Conservation (phyloP, 73 alveolate species). For the Tetrahymena thermophila region DNA sequence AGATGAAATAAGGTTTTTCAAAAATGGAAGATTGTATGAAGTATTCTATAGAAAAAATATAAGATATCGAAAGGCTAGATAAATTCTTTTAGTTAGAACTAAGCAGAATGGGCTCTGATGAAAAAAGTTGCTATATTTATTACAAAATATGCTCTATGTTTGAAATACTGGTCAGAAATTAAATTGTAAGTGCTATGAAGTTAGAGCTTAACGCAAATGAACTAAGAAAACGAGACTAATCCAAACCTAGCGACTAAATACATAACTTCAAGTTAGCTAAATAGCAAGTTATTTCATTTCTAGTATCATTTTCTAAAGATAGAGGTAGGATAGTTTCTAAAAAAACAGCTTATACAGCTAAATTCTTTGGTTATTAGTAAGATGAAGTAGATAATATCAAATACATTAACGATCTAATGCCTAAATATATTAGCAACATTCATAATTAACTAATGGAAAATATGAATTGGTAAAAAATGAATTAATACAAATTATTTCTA, state of each 20-base stretch:
- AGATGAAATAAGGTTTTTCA: neutral
- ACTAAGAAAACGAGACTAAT: neutral
- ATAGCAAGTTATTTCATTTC: neutral
- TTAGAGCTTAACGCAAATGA: neutral
- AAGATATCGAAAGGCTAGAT: neutral
- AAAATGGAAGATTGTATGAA: neutral
- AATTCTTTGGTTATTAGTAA: neutral
- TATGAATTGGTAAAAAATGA: neutral
- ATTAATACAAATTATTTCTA: neutral
- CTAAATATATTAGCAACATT: neutral
- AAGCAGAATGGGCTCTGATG: neutral
- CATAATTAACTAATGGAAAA: neutral
- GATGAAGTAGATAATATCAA: neutral
- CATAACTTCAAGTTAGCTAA: neutral
- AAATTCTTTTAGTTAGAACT: neutral
- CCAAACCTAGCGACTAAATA: neutral
- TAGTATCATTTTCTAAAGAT: neutral
- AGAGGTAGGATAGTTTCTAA: neutral
- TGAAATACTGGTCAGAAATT: neutral
- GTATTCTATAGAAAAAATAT: neutral
- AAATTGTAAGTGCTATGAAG: neutral
- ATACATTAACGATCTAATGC: neutral
- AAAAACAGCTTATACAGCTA: neutral
- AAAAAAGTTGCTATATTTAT: neutral
- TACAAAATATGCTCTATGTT: neutral